phyloP scores from a whole-genome alignment of 768 basidiomycete species.

The Candolleomyces eurysporus region DNA sequence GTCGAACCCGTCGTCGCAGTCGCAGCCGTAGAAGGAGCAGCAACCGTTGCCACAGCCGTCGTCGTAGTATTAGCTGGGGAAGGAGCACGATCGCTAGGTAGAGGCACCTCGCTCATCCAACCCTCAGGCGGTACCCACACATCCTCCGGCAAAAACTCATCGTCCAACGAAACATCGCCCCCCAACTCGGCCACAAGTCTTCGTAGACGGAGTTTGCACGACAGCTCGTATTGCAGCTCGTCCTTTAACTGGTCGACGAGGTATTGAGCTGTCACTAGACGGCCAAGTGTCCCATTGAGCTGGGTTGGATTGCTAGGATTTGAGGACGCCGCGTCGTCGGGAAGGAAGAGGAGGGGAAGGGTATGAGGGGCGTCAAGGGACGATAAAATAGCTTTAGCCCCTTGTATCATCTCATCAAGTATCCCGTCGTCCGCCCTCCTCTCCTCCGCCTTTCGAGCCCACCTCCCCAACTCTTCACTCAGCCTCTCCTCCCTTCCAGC shows the following conservation, averaged over 20 bases:
- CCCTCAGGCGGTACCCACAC: neutral
- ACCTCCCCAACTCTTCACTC: constrained; percentile 52
- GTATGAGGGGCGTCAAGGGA: constrained; percentile 23
- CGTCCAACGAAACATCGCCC: neutral
- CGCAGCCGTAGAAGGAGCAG: neutral
- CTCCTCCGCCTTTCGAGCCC: constrained; percentile 49
- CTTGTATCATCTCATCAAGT: constrained; percentile 17
- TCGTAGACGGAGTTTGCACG: constrained; percentile 46
- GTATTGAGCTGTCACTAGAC: constrained; percentile 47
- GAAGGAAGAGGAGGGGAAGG: constrained; percentile 22
- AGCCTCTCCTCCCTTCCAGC: constrained; percentile 64
- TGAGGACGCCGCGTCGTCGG: neutral
- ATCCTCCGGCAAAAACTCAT: neutral
- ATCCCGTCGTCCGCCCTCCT: constrained; percentile 15
- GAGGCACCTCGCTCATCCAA: neutral
- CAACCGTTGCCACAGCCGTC: too few relatives aligned
- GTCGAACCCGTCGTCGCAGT: too few relatives aligned
- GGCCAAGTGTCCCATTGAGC: constrained; percentile 47
- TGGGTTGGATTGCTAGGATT: constrained; percentile 15
- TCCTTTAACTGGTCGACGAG: constrained; percentile 50
- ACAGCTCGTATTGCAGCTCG: constrained; percentile 58
- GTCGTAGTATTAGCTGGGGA: too few relatives aligned
- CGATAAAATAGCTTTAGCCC: constrained; percentile 20
- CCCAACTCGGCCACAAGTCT: constrained; percentile 21
- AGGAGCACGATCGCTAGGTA: too few relatives aligned